These are phyloP conservation scores for Fusarium sterilihyphosum DNA, from an alignment of 2,329 filamentous ascomycete genomes.

Conservation along the genomic window DNA sequence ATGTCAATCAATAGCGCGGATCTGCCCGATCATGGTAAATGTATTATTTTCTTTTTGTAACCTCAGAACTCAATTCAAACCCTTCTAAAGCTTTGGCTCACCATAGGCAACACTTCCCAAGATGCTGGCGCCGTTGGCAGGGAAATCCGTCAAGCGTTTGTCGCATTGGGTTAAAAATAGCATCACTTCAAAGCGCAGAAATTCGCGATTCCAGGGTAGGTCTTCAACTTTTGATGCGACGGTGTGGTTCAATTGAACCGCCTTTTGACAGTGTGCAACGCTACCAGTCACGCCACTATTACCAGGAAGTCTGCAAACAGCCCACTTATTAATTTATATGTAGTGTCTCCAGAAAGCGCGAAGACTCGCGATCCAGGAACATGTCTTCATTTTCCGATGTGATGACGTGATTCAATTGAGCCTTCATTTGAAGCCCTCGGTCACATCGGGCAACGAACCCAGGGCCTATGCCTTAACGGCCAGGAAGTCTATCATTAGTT, in stretches of 20 bases:
- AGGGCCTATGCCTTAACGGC: fast-evolving
- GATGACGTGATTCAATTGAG: background rate
- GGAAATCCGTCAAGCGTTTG: background rate
- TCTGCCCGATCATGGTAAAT: background rate
- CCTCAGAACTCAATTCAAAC: background rate
- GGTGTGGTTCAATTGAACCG: too few relatives aligned
- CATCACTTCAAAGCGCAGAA: fast-evolving
- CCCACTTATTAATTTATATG: background rate
- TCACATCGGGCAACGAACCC: background rate
- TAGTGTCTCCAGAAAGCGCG: background rate
- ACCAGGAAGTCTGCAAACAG: background rate
- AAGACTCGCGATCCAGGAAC: background rate
- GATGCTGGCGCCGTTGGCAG: background rate
- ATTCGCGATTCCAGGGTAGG: background rate
- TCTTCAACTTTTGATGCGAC: background rate
- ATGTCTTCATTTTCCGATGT: background rate
- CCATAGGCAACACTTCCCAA: background rate
- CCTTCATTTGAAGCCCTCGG: too few relatives aligned
- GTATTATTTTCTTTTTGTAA: fast-evolving
- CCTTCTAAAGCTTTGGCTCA: background rate
- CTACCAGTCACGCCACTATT: too few relatives aligned
- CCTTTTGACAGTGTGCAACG: too few relatives aligned
- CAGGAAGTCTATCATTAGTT: background rate
- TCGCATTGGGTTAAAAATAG: background rate
- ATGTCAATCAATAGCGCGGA: fast-evolving